phyloP scores from a whole-genome alignment of 2,329 filamentous ascomycete genomes.

The Talaromyces sp. region DNA sequence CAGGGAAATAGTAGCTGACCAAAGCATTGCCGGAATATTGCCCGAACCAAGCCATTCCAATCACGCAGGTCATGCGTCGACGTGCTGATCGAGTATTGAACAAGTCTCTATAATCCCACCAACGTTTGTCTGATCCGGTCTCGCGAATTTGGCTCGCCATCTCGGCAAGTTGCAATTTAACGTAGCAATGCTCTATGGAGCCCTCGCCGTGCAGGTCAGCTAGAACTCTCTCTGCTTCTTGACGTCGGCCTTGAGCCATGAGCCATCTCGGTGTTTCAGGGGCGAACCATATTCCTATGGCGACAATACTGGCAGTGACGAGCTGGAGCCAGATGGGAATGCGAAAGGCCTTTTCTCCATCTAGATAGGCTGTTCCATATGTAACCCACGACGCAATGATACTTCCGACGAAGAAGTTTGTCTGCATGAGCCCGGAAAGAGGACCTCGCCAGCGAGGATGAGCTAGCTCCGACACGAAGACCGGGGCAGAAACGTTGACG shows the following conservation, averaged over 20 bases:
- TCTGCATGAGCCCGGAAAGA: conserved; percentile 18
- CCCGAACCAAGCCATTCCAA: conserved; percentile 45
- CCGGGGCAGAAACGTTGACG: conserved; percentile 15
- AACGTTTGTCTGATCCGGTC: conserved; percentile 16
- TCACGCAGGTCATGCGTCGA: conserved; percentile 38
- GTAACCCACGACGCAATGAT: conserved; percentile 20
- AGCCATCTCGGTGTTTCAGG: conserved; percentile 19
- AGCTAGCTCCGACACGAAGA: conserved; percentile 18
- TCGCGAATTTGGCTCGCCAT: conserved; percentile 17
- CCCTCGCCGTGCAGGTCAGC: conserved; percentile 14
- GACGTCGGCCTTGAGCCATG: conserved; percentile 15
- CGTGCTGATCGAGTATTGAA: conserved; percentile 31
- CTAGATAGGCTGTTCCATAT: conserved; percentile 17
- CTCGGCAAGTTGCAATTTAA: conserved; percentile 15
- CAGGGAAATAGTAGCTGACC: conserved; percentile 21
- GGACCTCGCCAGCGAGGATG: conserved; percentile 21
- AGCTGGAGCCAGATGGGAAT: conserved; percentile 19
- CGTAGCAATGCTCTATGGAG: not conserved
- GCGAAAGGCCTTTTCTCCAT: conserved; percentile 18
- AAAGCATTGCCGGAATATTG: conserved; percentile 36
- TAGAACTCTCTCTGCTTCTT: conserved; percentile 16
- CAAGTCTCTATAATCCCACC: conserved; percentile 22
- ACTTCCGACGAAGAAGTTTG: conserved; percentile 17
- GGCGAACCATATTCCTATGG: conserved; percentile 16
- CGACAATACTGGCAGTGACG: conserved; percentile 14